Base-by-base conservation (phyloP, 2,329 filamentous ascomycete species). In the Penicillium sp. region DNA sequence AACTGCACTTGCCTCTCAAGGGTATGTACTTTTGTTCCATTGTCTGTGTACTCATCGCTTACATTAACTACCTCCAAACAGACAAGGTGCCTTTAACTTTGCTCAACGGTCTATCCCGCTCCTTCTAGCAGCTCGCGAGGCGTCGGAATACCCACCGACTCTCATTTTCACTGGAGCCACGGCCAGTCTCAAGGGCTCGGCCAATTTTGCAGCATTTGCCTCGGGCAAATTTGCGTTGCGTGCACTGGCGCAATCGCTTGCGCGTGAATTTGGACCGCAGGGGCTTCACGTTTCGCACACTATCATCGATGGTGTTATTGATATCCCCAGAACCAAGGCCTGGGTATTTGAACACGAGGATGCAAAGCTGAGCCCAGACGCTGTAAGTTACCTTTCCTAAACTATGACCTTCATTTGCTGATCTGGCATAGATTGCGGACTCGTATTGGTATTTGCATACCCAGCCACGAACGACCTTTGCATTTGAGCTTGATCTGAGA, bases 151-250 rank as follows among this genome's bases (percentile, higher is more conserved):
- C 67, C 90, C 91, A 4, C 91, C 91, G 0, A 88, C 88, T 0
- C 78, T 96, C 18, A 88, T 96, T 66, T 89, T 95, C 73, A 96
- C 92, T 0, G 92, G 92, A 31, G 91, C 92, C 0, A 96, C 92
- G 0, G 92, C 91, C 0, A 90, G 88, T 0, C 63, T 93, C 16
- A 88, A 87, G 65, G 89, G 89, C 4, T 88, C 85, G 10, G 86
- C 90, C 0, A 77, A 79, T 11, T 89, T 91, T 71, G 78, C 85
- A 1, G 76, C 83, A 7, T 96, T 96, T 67, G 88, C 91, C 0
- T 84, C 86, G 2, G 88, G 88, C 27, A 96, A 95, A 71, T 95
- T 91, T 70, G 91, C 90, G 4, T 77, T 89, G 63, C 81, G 92
- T 31, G 90, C 87, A 0, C 75, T 95, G 47, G 81, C 83, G 0